Evolutionary conservation across 2,329 filamentous ascomycete genomes (phyloP).

Genomic region (Whalleya microplaca): DNA sequence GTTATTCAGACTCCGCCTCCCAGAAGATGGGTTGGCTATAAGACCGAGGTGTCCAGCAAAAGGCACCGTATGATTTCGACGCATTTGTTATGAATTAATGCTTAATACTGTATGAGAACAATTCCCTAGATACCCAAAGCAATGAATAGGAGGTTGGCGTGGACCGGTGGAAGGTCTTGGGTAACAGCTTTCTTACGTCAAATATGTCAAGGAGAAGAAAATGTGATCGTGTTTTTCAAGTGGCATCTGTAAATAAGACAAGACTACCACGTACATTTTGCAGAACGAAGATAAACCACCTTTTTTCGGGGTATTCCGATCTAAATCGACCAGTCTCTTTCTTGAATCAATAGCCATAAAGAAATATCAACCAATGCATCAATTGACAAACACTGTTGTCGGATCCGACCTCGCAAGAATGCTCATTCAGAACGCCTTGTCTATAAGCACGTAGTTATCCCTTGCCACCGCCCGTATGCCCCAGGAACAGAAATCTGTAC

Average conservation of each 20-base stretch:
- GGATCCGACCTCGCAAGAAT: slow-evolving; percentile 9
- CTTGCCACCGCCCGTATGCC: not conserved
- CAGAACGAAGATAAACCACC: slow-evolving; percentile 1
- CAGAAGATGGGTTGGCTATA: not conserved
- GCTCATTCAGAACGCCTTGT: slow-evolving; percentile 17
- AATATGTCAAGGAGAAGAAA: slow-evolving; percentile 6
- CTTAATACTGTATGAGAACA: slow-evolving; percentile 32
- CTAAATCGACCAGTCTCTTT: slow-evolving; percentile 4
- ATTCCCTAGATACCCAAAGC: slow-evolving; percentile 17
- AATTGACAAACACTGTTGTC: not conserved
- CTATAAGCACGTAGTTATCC: slow-evolving; percentile 5
- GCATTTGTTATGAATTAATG: slow-evolving; percentile 29
- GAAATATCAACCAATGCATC: too few species aligned
- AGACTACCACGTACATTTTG: slow-evolving; percentile 1
- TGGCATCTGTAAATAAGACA: not conserved
- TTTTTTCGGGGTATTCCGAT: slow-evolving; percentile 5
- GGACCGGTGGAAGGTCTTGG: not conserved
- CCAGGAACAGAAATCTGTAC: not conserved
- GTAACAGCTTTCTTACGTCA: slow-evolving; percentile 2
- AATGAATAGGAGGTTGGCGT: slow-evolving; percentile 4
- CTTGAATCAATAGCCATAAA: slow-evolving; percentile 2
- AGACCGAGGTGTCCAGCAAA: not conserved
- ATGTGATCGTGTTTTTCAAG: not conserved
- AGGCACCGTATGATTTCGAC: slow-evolving; percentile 15
- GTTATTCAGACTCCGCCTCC: not conserved